A percentile compares a stretch with the other conserved stretches of the same genome.
Evolutionary conservation across 2,329 filamentous ascomycete genomes (phyloP).

Genomic region (Fusarium xylarioides): DNA sequence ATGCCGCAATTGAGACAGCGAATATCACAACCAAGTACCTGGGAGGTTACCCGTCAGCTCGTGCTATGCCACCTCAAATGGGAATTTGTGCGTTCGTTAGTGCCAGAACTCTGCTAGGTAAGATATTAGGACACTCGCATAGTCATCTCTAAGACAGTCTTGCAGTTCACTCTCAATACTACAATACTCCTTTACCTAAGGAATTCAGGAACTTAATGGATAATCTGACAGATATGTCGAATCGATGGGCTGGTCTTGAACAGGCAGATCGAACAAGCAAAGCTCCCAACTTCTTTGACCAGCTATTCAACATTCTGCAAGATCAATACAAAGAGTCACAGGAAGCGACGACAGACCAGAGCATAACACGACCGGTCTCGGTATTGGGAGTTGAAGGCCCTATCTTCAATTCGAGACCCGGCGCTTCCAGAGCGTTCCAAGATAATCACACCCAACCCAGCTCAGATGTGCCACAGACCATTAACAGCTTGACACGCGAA

Average conservation of each 20-base stretch:
- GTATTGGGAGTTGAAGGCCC: neutral
- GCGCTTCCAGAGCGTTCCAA: neutral
- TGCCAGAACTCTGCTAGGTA: neutral
- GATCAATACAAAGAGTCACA: neutral
- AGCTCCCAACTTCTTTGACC: neutral
- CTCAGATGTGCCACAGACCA: accelerated
- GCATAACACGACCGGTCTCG: too few species aligned
- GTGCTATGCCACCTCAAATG: neutral
- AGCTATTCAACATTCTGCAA: neutral
- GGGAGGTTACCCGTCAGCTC: neutral
- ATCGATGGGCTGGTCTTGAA: neutral
- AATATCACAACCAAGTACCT: neutral
- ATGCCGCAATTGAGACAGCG: neutral
- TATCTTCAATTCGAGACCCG: neutral
- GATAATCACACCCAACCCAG: neutral
- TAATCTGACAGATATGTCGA: neutral
- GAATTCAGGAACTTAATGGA: neutral
- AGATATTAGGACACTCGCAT: accelerated
- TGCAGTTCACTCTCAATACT: neutral
- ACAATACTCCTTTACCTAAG: neutral
- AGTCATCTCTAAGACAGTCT: neutral
- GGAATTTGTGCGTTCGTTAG: neutral
- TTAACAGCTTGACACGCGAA: neutral
- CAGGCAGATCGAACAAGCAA: neutral
- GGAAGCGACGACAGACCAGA: neutral